Base-by-base conservation (phyloP, 495 filamentous ascomycete genomes). In the Penicillium waksmanii region DNA sequence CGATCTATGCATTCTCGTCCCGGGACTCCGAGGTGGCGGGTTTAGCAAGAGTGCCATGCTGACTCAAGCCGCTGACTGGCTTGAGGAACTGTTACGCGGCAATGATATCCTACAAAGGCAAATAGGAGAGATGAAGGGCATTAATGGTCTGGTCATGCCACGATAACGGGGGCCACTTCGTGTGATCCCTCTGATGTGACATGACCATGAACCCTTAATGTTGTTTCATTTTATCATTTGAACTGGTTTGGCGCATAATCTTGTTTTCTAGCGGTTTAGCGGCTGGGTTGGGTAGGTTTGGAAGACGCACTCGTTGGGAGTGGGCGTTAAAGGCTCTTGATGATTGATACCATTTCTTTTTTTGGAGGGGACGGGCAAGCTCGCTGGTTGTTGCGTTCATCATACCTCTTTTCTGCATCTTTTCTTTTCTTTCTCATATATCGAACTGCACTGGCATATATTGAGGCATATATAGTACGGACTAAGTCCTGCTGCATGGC, bases 11-110 rank as follows among this genome's bases (percentile, higher is more conserved):
- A 77, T 81, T 5, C 75, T 96, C 42, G 89, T 96, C 1, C 92
- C 92, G 0, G 85, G 83, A 13, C 74, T 96, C 5, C 81, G 78
- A 48, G 82, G 81, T 34, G 85, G 88, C 18, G 87, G 88, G 0
- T 87, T 89, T 46, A 94, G 89, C 73, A 95, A 94, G 74, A 90
- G 89, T 61, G 84, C 82, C n/a, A 85, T 89, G 71, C 79, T 96
- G 40, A 82, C 82, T 13, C 84, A 88, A 65, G 81, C 89, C 6
- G 88, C 84, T 17, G 85, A 89, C 57, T 94, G 86, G 80, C 73
- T 96, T n/a, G 84, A 91, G 49, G 81, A 85, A 19, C 65, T 93
- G n/a, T 62, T 90, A 40, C 74, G 77, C 43, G 89, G 86, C 3
- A 95, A 95, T 69, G 73, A 85, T 21, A 66, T 73, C 9, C 66